phyloP scores from a whole-genome alignment of 495 filamentous ascomycete species.

The Lepidopterella palustris region DNA sequence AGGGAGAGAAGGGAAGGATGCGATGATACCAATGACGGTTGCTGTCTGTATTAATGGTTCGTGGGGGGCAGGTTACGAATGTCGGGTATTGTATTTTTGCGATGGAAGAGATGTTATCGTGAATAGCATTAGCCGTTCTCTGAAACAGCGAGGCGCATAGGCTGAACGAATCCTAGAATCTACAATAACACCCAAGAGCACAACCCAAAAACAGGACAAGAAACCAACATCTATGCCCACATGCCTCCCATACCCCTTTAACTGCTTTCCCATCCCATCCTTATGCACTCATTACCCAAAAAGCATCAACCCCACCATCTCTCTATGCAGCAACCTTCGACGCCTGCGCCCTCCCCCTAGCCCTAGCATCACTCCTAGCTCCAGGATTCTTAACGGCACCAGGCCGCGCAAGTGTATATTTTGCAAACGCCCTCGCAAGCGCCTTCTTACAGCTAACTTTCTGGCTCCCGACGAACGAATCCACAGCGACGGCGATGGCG shows the following conservation, averaged over 20 bases:
- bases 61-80: too few species aligned
- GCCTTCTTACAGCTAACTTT: slow-evolving; percentile 99
- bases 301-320: not conserved
- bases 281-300: not conserved
- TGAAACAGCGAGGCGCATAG: not conserved
- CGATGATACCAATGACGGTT: not conserved
- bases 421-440: slow-evolving; percentile 90
- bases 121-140: not conserved
- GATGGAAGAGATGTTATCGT: not conserved
- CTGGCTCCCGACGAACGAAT: slow-evolving; percentile 91
- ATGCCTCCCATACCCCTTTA: not conserved
- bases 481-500: slow-evolving; percentile 93
- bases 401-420: slow-evolving; percentile 55
- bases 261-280: not conserved
- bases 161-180: not conserved
- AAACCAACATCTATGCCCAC: not conserved
- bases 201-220: not conserved
- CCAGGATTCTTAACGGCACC: slow-evolving; percentile 20
- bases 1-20: not conserved
- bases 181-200: not conserved
- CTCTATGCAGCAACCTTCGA: slow-evolving; percentile 4
- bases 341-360: not conserved
- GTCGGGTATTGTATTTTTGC: not conserved
- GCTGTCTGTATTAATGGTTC: too few species aligned
- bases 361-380: slow-evolving; percentile 6